Conservation (phyloP, 2,329 filamentous ascomycete genomes). For the Verticillium dahliae region DNA sequence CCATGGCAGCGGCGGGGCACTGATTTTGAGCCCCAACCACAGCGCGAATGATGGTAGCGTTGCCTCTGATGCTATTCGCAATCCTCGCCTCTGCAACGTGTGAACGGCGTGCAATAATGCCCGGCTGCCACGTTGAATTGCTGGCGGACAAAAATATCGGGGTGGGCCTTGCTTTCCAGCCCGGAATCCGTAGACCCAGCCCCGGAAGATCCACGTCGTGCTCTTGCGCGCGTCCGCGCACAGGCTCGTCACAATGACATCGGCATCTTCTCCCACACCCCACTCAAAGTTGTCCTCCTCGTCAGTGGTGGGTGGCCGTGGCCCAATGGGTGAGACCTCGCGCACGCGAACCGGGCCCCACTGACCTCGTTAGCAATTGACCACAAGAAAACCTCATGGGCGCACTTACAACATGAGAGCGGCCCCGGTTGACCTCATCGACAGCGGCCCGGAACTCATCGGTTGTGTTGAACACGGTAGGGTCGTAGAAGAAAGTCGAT, state of each 20-base stretch:
- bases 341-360: constrained; percentile 22
- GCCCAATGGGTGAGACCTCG: constrained; percentile 22
- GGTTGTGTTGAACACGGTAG: constrained; percentile 62
- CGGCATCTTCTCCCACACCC: constrained; percentile 27
- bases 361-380: not conserved
- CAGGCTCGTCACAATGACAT: constrained; percentile 20
- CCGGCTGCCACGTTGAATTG: constrained; percentile 24
- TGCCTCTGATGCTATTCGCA: constrained; percentile 25
- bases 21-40: constrained; percentile 30
- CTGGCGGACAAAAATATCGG: constrained; percentile 27
- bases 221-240: constrained; percentile 19
- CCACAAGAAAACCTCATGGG: not conserved
- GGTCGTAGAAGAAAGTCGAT: constrained; percentile 70
- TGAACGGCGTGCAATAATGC: constrained; percentile 23
- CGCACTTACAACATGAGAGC: constrained; percentile 10
- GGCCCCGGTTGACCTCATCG: constrained; percentile 25
- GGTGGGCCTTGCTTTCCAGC: constrained; percentile 15
- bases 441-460: constrained; percentile 64
- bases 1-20: constrained; percentile 26
- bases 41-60: constrained; percentile 27
- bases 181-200: constrained; percentile 22
- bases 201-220: constrained; percentile 22
- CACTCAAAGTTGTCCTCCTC: constrained; percentile 21
- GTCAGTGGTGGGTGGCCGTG: constrained; percentile 16
- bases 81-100: constrained; percentile 20